Conservation (phyloP, 208 protist species). For the Balamuthia mandrillaris region DNA sequence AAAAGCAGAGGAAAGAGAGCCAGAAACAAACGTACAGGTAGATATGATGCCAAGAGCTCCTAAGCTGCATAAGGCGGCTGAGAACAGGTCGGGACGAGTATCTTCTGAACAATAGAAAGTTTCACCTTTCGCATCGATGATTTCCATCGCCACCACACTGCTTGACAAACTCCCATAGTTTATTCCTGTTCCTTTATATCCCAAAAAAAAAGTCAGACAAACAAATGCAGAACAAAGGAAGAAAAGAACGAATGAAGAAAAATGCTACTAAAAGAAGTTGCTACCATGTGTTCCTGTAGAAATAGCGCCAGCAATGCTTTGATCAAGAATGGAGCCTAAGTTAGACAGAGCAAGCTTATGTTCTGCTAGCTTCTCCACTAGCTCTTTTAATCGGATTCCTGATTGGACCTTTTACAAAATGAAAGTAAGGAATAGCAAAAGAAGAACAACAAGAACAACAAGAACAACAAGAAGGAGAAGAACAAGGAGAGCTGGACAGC, state of each 20-base stretch:
- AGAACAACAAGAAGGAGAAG: background rate
- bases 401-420: background rate
- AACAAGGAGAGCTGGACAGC: background rate
- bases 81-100: slow-evolving; percentile 27
- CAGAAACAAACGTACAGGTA: background rate
- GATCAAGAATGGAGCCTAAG: slow-evolving; percentile 10
- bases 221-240: background rate
- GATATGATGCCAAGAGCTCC: slow-evolving; percentile 19
- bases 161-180: background rate
- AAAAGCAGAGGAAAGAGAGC: background rate
- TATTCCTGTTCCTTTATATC: slow-evolving; percentile 10
- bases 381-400: background rate
- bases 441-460: background rate
- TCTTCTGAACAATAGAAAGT: slow-evolving; percentile 2
- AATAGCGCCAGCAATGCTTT: slow-evolving; percentile 5
- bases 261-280: background rate
- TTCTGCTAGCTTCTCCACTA: background rate
- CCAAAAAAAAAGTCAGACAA: background rate
- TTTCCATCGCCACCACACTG: background rate
- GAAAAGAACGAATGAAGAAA: background rate
- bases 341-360: slow-evolving; percentile 15
- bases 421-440: background rate
- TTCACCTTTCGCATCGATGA: slow-evolving; percentile 7
- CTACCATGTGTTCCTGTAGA: slow-evolving; percentile 28
- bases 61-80: slow-evolving; percentile 6